Evolutionary conservation across 1,284 basidiomycete species (phyloP), one percentile per base, ranked within the genome.

Genomic region (Ganoderma lingzhi): DNA sequence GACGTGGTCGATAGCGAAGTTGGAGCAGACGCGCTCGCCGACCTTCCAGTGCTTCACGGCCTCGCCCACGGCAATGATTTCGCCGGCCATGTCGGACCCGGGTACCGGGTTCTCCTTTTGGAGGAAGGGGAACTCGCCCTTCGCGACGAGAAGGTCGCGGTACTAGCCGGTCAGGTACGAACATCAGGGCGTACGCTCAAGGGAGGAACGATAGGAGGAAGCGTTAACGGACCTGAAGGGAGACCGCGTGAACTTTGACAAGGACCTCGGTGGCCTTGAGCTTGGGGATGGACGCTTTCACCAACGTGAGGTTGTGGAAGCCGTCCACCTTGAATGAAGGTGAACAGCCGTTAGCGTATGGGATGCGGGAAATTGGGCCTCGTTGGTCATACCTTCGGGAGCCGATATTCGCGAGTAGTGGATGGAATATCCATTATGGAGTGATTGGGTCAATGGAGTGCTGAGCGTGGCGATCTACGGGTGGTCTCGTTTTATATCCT

Each of bases 51-150:
- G 56, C 14, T 76, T 83, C n/a, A 89, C 88, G 15, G 83, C 83
- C 41, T 80, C 78, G 3, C 90, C 90, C n/a, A 90, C 76, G 3
- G 84, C 81, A 51, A 89, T 78, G 61, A 92, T 81, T 74, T 90
- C 87, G 9, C 90, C 90, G 17, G 90, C 88, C 70, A 86, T 84
- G 73, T 92, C 90, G 6, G 89, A 90, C 75, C 84, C 81, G 1
- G 89, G 88, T 14, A 90, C 82, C 3, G 85, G 73, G 45, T 85
- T 76, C 4, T 76, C 72, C 37, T 78, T 78, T 37, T 72, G 66
- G 2, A 71, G 71, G 37, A 74, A 66, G 9, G 79, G 78, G 70
- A 84, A 84, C 0, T 44, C 28, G 15, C 80, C 81, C 5, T 65
- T 77, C 6, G 83, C 78, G 41, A 87, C 76, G 14, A 77, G 62